Conservation (phyloP, 2,329 filamentous ascomycete species). For the Penicillium sp. region DNA sequence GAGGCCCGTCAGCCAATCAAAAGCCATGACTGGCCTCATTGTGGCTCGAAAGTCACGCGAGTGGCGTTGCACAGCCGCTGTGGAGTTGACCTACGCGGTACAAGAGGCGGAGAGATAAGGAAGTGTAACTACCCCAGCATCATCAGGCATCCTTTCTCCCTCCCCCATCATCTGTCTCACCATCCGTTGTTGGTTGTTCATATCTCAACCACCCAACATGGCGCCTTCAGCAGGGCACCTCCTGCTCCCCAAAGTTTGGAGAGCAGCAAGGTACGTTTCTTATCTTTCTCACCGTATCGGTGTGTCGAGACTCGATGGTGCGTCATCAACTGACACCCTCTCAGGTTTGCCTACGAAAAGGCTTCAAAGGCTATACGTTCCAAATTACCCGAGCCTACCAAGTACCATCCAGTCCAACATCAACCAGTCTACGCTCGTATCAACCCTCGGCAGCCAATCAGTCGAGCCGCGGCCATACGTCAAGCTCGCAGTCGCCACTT, state of each 20-base stretch:
- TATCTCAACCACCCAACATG: constrained; percentile 36
- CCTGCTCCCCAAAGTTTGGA: constrained; percentile 49
- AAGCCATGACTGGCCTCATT: no score
- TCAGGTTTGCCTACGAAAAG: constrained; percentile 49
- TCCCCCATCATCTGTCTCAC: constrained; percentile 16
- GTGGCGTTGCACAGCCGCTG: constrained; percentile 23
- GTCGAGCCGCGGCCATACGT: constrained; percentile 59
- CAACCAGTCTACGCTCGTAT: constrained; percentile 59
- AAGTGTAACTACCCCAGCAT: constrained; percentile 16
- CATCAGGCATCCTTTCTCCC: constrained; percentile 28
- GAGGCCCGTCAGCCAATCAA: no score
- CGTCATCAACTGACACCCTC: constrained; percentile 25
- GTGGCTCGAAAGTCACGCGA: no score
- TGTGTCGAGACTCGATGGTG: not conserved
- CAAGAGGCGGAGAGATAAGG: constrained; percentile 22
- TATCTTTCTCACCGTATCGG: constrained; percentile 1
- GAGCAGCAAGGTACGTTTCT: constrained; percentile 44
- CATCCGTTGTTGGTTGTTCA: constrained; percentile 10
- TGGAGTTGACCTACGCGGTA: constrained; percentile 4
- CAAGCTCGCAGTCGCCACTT: constrained; percentile 63
- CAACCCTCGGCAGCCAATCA: constrained; percentile 54
- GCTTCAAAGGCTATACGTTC: constrained; percentile 43
- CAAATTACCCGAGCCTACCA: constrained; percentile 41
- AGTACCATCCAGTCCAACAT: constrained; percentile 47
- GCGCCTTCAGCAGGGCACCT: constrained; percentile 49